These are phyloP conservation scores for Monoraphidium neglectum DNA, from an alignment of 139 green algal genomes.

Conservation along the genomic window DNA sequence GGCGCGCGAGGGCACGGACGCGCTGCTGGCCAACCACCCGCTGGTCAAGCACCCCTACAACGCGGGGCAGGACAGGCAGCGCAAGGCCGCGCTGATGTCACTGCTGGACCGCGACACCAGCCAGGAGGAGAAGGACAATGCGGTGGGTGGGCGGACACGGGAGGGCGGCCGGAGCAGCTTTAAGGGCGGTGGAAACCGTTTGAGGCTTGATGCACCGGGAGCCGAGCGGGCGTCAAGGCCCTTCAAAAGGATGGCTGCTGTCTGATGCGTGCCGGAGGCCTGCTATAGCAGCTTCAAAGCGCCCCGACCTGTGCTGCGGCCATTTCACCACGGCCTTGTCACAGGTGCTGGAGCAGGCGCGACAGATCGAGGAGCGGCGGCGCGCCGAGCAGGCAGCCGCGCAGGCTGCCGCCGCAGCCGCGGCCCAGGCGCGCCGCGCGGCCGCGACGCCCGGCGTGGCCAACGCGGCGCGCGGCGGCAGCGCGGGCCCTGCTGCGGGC, in stretches of 20 bases:
- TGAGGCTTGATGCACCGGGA: no score
- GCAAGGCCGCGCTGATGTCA: conserved; percentile 68
- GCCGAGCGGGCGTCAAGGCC: no score
- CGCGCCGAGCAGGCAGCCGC: conserved; percentile 23
- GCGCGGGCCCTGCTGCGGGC: no score
- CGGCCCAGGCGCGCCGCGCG: conserved; percentile 4
- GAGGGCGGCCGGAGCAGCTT: no score
- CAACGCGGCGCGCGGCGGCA: background rate
- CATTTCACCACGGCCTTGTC: background rate
- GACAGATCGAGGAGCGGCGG: conserved; percentile 29
- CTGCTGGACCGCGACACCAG: conserved; percentile 60
- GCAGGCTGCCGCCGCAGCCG: conserved; percentile 12
- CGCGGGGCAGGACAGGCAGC: conserved; percentile 41
- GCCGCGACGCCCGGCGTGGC: background rate
- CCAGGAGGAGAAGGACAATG: conserved; percentile 72
- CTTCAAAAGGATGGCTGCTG: background rate
- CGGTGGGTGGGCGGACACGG: conserved; percentile 48
- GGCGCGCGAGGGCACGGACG: conserved; percentile 56
- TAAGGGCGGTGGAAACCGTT: no score
- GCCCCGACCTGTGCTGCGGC: no score
- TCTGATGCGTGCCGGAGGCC: no score
- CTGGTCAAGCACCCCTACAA: conserved; percentile 84
- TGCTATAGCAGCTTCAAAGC: no score
- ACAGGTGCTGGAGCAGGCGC: conserved; percentile 43
- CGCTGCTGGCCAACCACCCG: conserved; percentile 66